These are phyloP conservation scores for Stentor roeselii DNA, from an alignment of 73 alveolate genomes.

Conservation along the genomic window DNA sequence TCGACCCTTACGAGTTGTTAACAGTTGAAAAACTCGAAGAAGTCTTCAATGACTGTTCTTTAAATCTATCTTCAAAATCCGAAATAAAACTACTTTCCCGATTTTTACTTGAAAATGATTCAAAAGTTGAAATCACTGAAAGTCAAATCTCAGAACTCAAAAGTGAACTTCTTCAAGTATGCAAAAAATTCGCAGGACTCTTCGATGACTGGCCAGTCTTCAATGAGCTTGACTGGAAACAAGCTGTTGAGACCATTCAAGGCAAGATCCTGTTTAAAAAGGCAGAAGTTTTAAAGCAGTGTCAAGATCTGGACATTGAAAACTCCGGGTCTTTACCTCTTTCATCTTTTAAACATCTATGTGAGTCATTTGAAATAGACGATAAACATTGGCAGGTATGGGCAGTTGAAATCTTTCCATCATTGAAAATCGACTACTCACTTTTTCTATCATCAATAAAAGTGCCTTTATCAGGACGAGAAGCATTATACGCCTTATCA, in stretches of 20 bases:
- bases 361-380: not conserved
- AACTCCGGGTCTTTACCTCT: not conserved
- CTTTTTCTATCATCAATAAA: not conserved
- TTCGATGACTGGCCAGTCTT: not conserved
- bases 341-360: not conserved
- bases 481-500: not conserved
- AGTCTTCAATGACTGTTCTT: not conserved
- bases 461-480: not conserved
- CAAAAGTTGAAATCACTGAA: not conserved
- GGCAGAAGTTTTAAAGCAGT: not conserved
- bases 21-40: not conserved
- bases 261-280: not conserved
- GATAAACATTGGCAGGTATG: not conserved
- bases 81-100: not conserved
- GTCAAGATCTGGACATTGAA: not conserved
- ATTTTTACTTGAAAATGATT: not conserved
- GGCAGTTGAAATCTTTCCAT: not conserved
- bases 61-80: no score
- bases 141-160: not conserved
- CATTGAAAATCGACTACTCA: not conserved
- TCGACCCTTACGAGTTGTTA: not conserved
- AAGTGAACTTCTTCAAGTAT: not conserved
- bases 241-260: not conserved
- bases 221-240: not conserved
- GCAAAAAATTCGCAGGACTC: not conserved